A percentile compares a stretch with the other conserved stretches of the same genome.
Evolutionary conservation across 345 rosid species (phyloP).

Genomic region (Arabis alpina): DNA sequence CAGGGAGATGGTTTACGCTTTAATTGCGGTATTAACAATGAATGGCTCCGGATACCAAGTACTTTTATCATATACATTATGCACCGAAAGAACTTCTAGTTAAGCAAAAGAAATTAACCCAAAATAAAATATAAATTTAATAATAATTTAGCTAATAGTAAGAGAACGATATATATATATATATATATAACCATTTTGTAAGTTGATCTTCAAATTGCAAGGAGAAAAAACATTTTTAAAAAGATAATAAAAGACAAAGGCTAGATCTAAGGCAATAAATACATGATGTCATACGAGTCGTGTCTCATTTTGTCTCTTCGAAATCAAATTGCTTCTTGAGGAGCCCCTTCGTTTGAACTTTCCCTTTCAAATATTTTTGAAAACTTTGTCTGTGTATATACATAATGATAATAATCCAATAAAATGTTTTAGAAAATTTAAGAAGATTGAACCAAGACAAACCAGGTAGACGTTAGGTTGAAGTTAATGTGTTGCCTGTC

Average conservation of each 20-base stretch:
- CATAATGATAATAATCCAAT: conserved; percentile 4
- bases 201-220: not conserved
- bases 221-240: not conserved
- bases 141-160: not conserved
- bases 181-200: not conserved
- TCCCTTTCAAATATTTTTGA: conserved; percentile 33
- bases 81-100: too few relatives aligned
- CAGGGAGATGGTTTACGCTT: too few relatives aligned
- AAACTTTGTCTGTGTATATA: conserved; percentile 7
- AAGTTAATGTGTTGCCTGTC: conserved; percentile 46
- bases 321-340: conserved; percentile 34
- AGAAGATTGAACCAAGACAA: conserved; percentile 42
- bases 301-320: conserved; percentile 45
- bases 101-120: not conserved
- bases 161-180: not conserved
- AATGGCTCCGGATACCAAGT: too few relatives aligned
- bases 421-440: conserved; percentile 36
- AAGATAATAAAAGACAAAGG: conserved; percentile 21
- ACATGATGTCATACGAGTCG: conserved; percentile 36
- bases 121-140: not conserved
- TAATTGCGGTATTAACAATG: too few relatives aligned
- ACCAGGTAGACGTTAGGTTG: conserved; percentile 48
- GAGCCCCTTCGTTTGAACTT: conserved; percentile 37
- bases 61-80: too few relatives aligned
- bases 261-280: conserved; percentile 39